Percentiles rank a stretch among this genome's conserved stretches.
phyloP scores from a whole-genome alignment of 345 rosid genomes.

The Angophora floribunda region DNA sequence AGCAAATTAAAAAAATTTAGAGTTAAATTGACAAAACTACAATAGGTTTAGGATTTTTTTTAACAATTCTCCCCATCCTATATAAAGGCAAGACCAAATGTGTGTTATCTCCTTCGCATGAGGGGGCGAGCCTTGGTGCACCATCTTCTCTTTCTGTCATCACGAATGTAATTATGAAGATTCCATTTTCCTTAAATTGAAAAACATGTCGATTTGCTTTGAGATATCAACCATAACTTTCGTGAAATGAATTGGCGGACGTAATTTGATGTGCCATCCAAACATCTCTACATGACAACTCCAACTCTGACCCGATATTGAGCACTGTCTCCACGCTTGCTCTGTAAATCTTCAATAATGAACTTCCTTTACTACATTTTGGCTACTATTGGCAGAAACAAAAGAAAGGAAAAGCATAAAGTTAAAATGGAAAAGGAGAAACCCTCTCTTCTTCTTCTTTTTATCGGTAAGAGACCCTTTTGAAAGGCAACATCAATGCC shows the following conservation, averaged over 20 bases:
- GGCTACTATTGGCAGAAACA: background rate
- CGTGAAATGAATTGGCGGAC: background rate
- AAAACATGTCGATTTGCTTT: background rate
- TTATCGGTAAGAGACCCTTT: background rate
- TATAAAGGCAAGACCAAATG: background rate
- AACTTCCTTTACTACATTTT: background rate
- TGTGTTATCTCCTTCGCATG: background rate
- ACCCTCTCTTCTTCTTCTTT: background rate
- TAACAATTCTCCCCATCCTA: no score
- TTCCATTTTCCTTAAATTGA: background rate
- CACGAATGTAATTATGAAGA: background rate
- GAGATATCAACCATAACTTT: background rate
- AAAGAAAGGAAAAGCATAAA: background rate
- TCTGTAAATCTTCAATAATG: background rate
- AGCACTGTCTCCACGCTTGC: background rate
- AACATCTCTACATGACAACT: background rate
- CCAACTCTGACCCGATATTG: background rate
- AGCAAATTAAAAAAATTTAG: no score
- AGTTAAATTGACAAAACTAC: no score
- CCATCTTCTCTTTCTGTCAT: background rate
- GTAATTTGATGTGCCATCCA: background rate
- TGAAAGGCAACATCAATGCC: background rate
- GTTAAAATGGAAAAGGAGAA: background rate
- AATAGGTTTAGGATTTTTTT: no score
- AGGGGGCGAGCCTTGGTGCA: background rate